These are phyloP conservation scores for Silene uniflora DNA, from an alignment of 148 eudicot species.

Conservation along the genomic window DNA sequence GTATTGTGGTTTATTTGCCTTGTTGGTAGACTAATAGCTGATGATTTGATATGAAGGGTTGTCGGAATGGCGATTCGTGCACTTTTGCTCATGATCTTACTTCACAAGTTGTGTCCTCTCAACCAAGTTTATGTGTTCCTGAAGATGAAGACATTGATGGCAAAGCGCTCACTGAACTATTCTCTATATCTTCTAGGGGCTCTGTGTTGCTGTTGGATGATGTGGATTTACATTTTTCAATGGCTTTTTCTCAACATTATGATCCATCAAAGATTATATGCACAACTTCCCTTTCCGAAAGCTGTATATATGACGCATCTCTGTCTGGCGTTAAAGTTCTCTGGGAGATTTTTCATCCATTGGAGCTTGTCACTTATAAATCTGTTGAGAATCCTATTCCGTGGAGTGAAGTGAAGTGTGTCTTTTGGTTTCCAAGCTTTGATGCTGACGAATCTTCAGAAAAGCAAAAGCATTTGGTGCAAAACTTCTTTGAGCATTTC, in stretches of 20 bases:
- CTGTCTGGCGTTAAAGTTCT: conserved; percentile 40
- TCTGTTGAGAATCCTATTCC: conserved; percentile 43
- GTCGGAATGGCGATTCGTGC: conserved; percentile 74
- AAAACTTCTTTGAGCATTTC: conserved; percentile 56
- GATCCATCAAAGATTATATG: conserved; percentile 54
- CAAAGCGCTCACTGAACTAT: conserved; percentile 36
- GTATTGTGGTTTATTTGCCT: conserved; percentile 10
- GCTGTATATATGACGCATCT: conserved; percentile 33
- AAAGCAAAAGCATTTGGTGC: conserved; percentile 42
- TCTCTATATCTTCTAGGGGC: conserved; percentile 45
- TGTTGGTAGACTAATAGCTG: neutral
- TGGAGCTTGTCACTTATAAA: conserved; percentile 35
- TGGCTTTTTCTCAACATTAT: conserved; percentile 42
- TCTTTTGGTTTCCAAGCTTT: conserved; percentile 68
- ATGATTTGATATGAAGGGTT: conserved; percentile 58
- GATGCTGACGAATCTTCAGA: conserved; percentile 39
- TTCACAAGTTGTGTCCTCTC: conserved; percentile 28
- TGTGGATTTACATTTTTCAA: conserved; percentile 48
- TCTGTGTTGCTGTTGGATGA: conserved; percentile 63
- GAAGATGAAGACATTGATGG: conserved; percentile 53
- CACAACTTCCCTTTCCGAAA: conserved; percentile 48
- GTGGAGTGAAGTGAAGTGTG: conserved; percentile 60
- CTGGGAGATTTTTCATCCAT: conserved; percentile 48
- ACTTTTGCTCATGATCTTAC: conserved; percentile 59
- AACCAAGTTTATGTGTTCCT: conserved; percentile 35